Base-by-base conservation (phyloP, 192 early-diverging fungal species). In the Chytriomyces hyalinus region DNA sequence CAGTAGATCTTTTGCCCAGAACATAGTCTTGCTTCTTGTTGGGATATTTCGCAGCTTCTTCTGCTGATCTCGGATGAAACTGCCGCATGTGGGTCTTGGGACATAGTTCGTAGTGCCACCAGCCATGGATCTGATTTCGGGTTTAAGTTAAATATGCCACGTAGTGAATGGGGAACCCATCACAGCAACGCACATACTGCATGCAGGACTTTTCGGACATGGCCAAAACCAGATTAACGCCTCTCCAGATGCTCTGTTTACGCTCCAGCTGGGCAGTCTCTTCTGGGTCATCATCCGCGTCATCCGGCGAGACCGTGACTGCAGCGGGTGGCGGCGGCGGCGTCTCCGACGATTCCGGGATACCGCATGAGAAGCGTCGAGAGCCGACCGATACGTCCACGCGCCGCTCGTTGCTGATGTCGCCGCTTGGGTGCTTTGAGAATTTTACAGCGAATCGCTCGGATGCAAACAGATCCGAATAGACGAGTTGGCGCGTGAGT, bases 71-170 rank as follows among this genome's bases (percentile, higher is more conserved):
- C 45, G 75, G 75, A 76, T 92, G 90, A 82, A 79, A 92, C 82
- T 93, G 92, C 7, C 90, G 88, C 26, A 93, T 84, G 57, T 88
- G 73, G 8, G 64, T 71, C 49, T 67, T 49, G 80, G 93, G 94
- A 76, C 95, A 97, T 80, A 92, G 94, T 81, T 97, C 93, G 76
- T 95, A 97, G 1, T 89, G 87, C 92, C 93, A 97, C 84, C 89
- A 95, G 20, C 85, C 85, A 50, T 82, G 51, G 36, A 81, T 45
- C 78, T 76, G 51, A 57, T 22, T 47, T 10, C 36, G 9, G 26
- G 0, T 4, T 20, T 17, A 59, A 68, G 10, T 24, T 17, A 28
- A 48, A 48, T 48, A n/a, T 47, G 15, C 26, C 47, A 10, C 6
- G 10, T 65, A 5, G 1, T 57, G 20, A 20, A 20, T 57, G 20